Conservation (phyloP, 805 yeast species). For the Candida saitoana region DNA sequence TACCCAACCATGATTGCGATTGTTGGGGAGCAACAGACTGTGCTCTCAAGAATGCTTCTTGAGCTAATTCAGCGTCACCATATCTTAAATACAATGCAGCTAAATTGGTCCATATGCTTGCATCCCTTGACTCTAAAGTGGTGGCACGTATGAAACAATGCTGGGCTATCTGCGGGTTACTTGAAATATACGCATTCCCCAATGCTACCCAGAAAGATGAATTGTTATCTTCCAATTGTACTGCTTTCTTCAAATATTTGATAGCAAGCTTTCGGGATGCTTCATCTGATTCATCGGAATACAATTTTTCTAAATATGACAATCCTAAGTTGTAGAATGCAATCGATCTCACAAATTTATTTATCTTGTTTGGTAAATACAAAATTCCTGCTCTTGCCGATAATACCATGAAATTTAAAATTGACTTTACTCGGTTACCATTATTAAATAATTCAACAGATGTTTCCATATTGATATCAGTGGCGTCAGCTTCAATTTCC, state of each 20-base stretch:
- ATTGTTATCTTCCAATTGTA: constrained; percentile 66
- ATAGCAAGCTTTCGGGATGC: constrained; percentile 50
- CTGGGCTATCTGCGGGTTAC: constrained; percentile 73
- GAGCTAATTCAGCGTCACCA: constrained; percentile 70
- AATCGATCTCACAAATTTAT: constrained; percentile 53
- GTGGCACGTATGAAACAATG: constrained; percentile 88
- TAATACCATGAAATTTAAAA: constrained; percentile 40
- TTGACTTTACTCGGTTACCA: constrained; percentile 23
- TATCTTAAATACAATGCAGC: constrained; percentile 70
- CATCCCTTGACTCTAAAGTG: constrained; percentile 62
- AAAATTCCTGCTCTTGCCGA: constrained; percentile 44
- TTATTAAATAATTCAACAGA: constrained; percentile 16
- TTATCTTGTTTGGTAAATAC: constrained; percentile 29
- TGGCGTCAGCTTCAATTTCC: constrained; percentile 10
- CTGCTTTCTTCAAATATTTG: constrained; percentile 57
- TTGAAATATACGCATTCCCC: constrained; percentile 67
- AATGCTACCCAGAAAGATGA: constrained; percentile 76
- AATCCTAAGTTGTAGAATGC: constrained; percentile 68
- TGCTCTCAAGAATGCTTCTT: constrained; percentile 65
- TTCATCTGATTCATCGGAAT: constrained; percentile 9
- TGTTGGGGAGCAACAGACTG: constrained; percentile 79
- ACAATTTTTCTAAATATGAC: constrained; percentile 46
- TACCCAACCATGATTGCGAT: constrained; percentile 79
- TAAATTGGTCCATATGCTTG: constrained; percentile 72
- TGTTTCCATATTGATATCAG: constrained; percentile 11